Evolutionary conservation across 257 asterid genomes (phyloP).

Genomic region (Vinca minor): DNA sequence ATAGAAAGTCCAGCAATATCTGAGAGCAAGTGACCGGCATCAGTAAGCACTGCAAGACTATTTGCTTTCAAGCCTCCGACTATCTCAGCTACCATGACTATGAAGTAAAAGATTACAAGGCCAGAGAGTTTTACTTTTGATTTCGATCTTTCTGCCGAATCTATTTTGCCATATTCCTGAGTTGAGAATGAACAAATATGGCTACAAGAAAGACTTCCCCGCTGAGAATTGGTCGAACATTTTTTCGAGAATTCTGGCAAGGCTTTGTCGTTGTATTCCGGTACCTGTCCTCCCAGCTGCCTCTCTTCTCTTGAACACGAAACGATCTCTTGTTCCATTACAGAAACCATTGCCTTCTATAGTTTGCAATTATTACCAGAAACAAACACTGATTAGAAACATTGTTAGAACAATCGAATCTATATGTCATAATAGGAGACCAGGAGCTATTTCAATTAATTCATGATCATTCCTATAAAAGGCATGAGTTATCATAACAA

Average conservation of each 20-base stretch:
- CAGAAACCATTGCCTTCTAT: conserved; percentile 37
- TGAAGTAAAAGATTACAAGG: conserved; percentile 42
- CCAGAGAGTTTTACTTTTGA: conserved; percentile 49
- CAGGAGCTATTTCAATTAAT: too few species aligned
- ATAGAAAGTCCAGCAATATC: conserved; percentile 60
- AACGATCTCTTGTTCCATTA: conserved; percentile 36
- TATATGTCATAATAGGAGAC: neutral
- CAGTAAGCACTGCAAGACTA: conserved; percentile 71
- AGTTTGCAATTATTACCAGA: conserved; percentile 5
- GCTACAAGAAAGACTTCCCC: conserved; percentile 36
- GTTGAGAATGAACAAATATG: conserved; percentile 55
- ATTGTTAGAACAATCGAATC: neutral
- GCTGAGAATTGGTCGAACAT: conserved; percentile 16
- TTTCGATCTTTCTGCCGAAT: conserved; percentile 48
- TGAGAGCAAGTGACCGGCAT: conserved; percentile 67
- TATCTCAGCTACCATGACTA: conserved; percentile 57
- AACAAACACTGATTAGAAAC: conserved; percentile 1
- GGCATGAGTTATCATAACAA: neutral
- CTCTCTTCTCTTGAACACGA: conserved; percentile 20
- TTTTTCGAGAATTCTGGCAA: conserved; percentile 17
- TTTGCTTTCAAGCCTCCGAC: conserved; percentile 69
- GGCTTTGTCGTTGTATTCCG: too few species aligned
- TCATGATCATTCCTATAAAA: neutral
- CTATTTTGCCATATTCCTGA: conserved; percentile 27
- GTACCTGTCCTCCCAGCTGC: conserved; percentile 22